Base-by-base conservation (phyloP, 441 rosid genomes). In the Mallotus japonicus region DNA sequence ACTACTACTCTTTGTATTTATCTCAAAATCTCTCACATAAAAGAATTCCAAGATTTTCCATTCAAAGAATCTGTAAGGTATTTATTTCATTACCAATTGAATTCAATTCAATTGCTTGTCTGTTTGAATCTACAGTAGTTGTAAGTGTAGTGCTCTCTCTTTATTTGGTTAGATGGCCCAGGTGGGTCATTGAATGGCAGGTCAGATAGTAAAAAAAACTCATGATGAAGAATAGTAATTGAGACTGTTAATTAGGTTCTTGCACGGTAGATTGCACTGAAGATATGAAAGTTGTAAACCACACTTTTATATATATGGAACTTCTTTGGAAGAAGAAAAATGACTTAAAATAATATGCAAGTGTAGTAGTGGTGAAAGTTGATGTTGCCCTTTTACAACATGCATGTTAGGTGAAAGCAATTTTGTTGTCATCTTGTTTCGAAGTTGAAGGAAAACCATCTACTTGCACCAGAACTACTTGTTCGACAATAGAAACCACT, bases 11-110 rank as follows among this genome's bases (percentile, higher is more conserved):
- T 65, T 10, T 49, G 34, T 8, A 55, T 57, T 71, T 72, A 62
- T 65, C 34, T 57, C 4, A 24, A 66, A 76, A 65, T 34, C n/a
- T 22, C 20, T 17, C 28, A 42, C 14, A 16, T 8, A 62, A 64
- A 37, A 42, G 46, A 42, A 44, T 50, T 68, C 51, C 8, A 66
- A 72, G 44, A 42, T 72, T 73, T 71, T 80, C 67, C 22, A 70
- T 74, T 42, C 65, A 20, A 61, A 76, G 54, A 77, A 70, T 58
- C 2, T 28, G 32, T n/a, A 5, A 20, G 57, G 28, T 65, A 74
- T 75, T 80, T 56, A 78, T 68, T 69, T 20, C 34, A 20, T 28
- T 28, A 28, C 32, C 32, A 28, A 28, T 28, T 28, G 32, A 28
- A 28, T 28, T 28, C 3, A 28, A 28, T 28, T 28, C 32, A 28